phyloP scores from a whole-genome alignment of 2,329 filamentous ascomycete species.

The Fusarium pseudocircinatum region DNA sequence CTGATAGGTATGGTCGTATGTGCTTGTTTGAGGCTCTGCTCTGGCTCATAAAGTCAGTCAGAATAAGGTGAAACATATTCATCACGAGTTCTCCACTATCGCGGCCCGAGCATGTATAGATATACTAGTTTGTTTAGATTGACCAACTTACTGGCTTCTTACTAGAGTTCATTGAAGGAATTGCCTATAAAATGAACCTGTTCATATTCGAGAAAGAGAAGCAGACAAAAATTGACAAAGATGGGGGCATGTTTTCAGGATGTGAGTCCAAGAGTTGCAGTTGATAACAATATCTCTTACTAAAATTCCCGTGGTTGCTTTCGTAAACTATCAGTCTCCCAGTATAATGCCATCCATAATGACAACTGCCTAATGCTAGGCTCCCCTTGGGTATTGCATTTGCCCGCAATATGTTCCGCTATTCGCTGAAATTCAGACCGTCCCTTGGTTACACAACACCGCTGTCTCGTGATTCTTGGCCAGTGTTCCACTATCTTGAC shows the following conservation, averaged over 20 bases:
- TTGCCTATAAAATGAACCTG: rapidly evolving
- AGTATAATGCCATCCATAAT: rapidly evolving
- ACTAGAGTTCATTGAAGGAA: rapidly evolving
- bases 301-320: rapidly evolving
- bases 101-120: too few species aligned
- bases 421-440: rapidly evolving
- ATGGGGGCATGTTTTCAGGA: rapidly evolving
- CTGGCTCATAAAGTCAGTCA: rapidly evolving
- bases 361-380: rapidly evolving
- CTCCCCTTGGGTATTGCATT: rapidly evolving
- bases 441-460: too few species aligned
- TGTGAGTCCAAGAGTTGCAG: rapidly evolving
- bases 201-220: rapidly evolving
- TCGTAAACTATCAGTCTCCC: rapidly evolving
- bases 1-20: not conserved
- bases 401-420: rapidly evolving
- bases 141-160: rapidly evolving
- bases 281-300: rapidly evolving
- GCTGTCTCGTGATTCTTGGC: too few species aligned
- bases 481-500: not conserved
- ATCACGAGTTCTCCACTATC: too few species aligned
- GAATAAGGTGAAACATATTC: too few species aligned
- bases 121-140: rapidly evolving
- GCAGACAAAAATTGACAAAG: rapidly evolving
- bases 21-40: rapidly evolving